A percentile compares a stretch with the other conserved stretches of the same genome.
Conservation (phyloP, 176 grass and related monocot species). For the Chloris gayana region DNA sequence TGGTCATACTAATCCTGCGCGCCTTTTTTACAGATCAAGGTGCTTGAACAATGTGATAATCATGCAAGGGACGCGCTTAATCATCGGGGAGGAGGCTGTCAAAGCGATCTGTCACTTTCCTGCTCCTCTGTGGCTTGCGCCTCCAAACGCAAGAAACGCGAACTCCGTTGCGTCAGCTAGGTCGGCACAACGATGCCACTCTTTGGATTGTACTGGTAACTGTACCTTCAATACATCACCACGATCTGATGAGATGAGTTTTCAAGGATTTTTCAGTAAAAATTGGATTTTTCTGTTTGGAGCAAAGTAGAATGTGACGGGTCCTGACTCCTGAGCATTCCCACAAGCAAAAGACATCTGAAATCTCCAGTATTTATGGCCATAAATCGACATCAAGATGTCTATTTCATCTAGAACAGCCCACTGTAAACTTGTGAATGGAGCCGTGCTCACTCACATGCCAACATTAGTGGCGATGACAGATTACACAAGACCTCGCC, state of each 20-base stretch:
- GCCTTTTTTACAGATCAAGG: slow-evolving; percentile 1
- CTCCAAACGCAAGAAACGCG: slow-evolving; percentile 31
- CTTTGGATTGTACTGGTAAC: no score
- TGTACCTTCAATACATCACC: no score
- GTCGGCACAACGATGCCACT: no score
- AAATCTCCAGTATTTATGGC: background rate
- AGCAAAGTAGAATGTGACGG: background rate
- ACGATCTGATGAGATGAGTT: no score
- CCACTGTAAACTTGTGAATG: background rate
- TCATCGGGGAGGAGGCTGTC: no score
- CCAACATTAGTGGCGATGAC: background rate
- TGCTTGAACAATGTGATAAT: background rate
- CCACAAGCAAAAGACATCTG: background rate
- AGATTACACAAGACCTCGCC: background rate
- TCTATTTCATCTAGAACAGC: slow-evolving; percentile 5
- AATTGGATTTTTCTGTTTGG: background rate
- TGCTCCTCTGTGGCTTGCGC: slow-evolving; percentile 2
- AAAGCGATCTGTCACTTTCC: background rate
- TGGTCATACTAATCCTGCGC: slow-evolving; percentile 15
- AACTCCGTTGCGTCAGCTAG: background rate
- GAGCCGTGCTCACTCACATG: no score
- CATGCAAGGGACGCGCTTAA: no score
- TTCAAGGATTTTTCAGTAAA: background rate
- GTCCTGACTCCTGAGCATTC: background rate
- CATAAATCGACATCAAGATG: background rate